Conservation (phyloP, 371 early-diverging fungal genomes). For the Dentiscutata heterogama region DNA sequence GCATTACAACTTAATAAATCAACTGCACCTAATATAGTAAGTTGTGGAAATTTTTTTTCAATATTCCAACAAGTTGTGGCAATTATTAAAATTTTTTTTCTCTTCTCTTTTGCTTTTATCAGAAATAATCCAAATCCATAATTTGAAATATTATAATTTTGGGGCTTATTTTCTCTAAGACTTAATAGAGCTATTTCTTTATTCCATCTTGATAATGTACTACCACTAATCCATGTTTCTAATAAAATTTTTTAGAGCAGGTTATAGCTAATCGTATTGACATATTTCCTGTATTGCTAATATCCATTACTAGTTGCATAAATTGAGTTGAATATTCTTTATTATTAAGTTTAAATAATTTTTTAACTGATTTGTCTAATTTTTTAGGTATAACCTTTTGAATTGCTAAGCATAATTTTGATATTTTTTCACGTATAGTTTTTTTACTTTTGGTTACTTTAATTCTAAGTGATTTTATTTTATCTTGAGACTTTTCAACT, state of each 20-base stretch:
- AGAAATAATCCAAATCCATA: constrained; percentile 2
- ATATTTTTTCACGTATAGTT: neutral
- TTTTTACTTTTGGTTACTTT: neutral
- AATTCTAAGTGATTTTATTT: neutral
- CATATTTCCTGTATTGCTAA: neutral
- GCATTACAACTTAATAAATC: constrained; percentile 25
- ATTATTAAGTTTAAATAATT: neutral
- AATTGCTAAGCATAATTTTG: neutral
- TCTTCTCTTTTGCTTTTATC: neutral
- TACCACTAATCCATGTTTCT: neutral
- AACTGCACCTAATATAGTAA: neutral
- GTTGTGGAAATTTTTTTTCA: neutral
- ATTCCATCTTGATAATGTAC: constrained; percentile 17
- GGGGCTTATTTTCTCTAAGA: neutral
- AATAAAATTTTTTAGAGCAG: neutral
- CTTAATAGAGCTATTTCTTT: constrained; percentile 4
- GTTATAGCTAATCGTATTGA: neutral
- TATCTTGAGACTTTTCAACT: neutral
- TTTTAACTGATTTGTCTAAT: neutral
- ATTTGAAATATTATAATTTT: neutral
- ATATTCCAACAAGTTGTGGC: neutral
- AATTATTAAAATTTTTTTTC: constrained; percentile 10
- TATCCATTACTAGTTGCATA: constrained; percentile 4
- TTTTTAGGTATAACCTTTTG: neutral
- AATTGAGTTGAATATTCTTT: constrained; percentile 20